phyloP scores from a whole-genome alignment of 306 rosid genomes.

The Cucurbita ficifolia region DNA sequence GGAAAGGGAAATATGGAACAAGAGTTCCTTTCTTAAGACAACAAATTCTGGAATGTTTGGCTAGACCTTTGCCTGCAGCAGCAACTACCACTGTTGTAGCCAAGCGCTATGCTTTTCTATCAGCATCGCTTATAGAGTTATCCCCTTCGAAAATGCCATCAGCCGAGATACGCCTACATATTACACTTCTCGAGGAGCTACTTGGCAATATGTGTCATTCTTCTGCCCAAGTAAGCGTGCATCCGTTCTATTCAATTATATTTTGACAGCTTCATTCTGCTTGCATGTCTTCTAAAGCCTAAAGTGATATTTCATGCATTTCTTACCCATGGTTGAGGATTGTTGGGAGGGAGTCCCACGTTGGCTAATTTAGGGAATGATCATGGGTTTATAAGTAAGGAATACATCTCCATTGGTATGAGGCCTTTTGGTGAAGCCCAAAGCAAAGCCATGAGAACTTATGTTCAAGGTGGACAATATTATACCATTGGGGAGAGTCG shows the following conservation, averaged over 20 bases:
- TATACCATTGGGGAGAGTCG: no score
- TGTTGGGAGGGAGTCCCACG: no score
- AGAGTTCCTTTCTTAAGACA: slow-evolving; percentile 82
- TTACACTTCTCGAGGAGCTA: slow-evolving; percentile 68
- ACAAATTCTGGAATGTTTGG: slow-evolving; percentile 72
- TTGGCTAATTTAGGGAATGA: no score
- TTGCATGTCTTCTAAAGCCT: neutral
- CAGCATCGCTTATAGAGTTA: slow-evolving; percentile 84
- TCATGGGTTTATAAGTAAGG: no score
- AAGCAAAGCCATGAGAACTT: no score
- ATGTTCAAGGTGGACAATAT: no score
- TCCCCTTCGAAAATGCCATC: slow-evolving; percentile 80
- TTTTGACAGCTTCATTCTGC: neutral
- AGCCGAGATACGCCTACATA: slow-evolving; percentile 64
- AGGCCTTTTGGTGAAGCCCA: no score
- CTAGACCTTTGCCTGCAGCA: slow-evolving; percentile 59
- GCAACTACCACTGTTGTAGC: slow-evolving; percentile 78
- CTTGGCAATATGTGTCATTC: slow-evolving; percentile 88
- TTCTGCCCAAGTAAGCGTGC: slow-evolving; percentile 80
- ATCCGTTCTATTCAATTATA: neutral
- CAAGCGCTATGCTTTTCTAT: slow-evolving; percentile 86
- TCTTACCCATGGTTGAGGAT: no score
- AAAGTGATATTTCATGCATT: no score
- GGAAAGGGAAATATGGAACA: slow-evolving; percentile 91
- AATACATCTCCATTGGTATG: no score